A percentile compares a stretch with the other conserved stretches of the same genome.
Evolutionary conservation across 495 filamentous ascomycete genomes (phyloP).

Genomic region (Cercophora samala): DNA sequence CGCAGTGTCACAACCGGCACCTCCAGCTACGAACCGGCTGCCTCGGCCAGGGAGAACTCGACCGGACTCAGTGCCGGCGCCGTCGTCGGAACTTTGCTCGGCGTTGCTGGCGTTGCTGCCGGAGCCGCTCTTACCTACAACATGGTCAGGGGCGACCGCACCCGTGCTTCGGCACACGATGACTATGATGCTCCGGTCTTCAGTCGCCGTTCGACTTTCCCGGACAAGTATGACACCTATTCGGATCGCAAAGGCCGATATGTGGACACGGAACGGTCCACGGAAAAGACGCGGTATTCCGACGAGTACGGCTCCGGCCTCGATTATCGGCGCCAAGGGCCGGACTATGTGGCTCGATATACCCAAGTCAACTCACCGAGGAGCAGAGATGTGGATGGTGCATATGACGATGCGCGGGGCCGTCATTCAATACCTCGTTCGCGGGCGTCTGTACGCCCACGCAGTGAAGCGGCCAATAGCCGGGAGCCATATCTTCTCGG

Average conservation of each 20-base stretch:
- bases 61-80: constrained; percentile 39
- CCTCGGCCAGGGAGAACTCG: constrained; percentile 36
- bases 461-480: constrained; percentile 33
- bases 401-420: constrained; percentile 40
- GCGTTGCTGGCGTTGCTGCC: constrained; percentile 71
- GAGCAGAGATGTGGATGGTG: constrained; percentile 44
- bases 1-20: constrained; percentile 38
- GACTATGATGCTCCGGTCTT: constrained; percentile 35
- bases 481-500: constrained; percentile 32
- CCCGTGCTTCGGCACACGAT: constrained; percentile 40
- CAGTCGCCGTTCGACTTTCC: constrained; percentile 38
- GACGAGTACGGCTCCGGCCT: constrained; percentile 30
- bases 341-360: constrained; percentile 40
- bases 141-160: constrained; percentile 56
- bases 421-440: constrained; percentile 37
- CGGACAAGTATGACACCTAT: constrained; percentile 37
- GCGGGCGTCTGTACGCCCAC: constrained; percentile 28
- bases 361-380: constrained; percentile 30
- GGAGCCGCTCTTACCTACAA: constrained; percentile 74
- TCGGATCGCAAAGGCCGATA: constrained; percentile 35
- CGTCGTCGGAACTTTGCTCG: constrained; percentile 61
- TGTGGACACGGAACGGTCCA: constrained; percentile 33
- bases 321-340: constrained; percentile 30
- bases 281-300: constrained; percentile 32
- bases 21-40: constrained; percentile 31